These are phyloP conservation scores for Ceratocystis papillata DNA, from an alignment of 2,329 filamentous ascomycete genomes.

Conservation along the genomic window DNA sequence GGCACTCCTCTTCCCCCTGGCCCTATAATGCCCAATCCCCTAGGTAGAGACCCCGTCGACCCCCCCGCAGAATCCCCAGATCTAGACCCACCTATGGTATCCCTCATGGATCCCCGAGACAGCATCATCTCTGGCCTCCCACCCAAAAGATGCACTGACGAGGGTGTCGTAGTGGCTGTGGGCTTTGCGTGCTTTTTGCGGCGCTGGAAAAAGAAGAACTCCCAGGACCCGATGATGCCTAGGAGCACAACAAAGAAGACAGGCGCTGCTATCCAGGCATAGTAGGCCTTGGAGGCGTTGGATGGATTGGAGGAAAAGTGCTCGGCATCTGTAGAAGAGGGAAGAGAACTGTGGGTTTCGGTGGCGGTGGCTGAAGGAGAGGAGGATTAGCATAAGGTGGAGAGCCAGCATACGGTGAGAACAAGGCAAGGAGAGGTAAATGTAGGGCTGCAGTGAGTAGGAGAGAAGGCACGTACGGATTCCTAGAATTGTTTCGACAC, in stretches of 20 bases:
- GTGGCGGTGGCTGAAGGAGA: not conserved
- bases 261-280: constrained; percentile 4
- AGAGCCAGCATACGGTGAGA: not conserved
- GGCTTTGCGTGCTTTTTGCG: not conserved
- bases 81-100: not conserved
- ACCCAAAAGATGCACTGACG: not conserved
- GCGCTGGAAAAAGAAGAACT: constrained; percentile 8
- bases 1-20: too few relatives aligned
- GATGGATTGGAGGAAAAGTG: not conserved
- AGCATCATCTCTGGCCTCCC: not conserved
- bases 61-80: not conserved
- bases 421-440: not conserved
- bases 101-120: not conserved
- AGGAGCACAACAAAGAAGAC: not conserved
- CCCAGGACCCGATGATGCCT: constrained; percentile 3
- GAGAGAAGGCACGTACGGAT: not conserved
- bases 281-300: not conserved
- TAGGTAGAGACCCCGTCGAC: not conserved
- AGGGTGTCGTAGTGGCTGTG: not conserved
- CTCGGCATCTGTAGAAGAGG: not conserved
- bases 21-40: not conserved
- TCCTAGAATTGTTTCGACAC: not conserved
- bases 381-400: not conserved
- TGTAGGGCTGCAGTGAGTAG: not conserved
- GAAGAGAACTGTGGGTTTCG: not conserved